phyloP scores from a whole-genome alignment of 176 grass and related monocot genomes.

The Eragrostis curvula region DNA sequence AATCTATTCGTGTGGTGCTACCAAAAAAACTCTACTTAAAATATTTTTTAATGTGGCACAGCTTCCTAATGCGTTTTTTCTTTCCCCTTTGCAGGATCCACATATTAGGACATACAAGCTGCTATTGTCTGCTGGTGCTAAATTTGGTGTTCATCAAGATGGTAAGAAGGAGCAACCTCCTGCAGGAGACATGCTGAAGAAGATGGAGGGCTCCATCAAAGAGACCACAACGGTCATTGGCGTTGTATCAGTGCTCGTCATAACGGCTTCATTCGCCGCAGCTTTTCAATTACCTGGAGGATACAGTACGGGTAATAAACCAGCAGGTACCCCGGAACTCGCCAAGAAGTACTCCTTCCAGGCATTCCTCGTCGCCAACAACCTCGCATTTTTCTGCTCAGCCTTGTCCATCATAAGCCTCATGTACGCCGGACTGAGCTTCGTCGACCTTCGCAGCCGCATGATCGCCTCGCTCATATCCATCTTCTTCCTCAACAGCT shows the following conservation, averaged over 20 bases:
- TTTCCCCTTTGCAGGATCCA: too few species aligned
- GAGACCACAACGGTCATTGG: conserved; percentile 42
- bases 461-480: neutral
- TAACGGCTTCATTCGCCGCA: conserved; percentile 41
- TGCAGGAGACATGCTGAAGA: too few species aligned
- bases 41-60: too few species aligned
- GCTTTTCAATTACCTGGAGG: conserved; percentile 14
- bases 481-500: conserved; percentile 29
- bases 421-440: conserved; percentile 46
- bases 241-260: conserved; percentile 29
- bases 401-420: conserved; percentile 36
- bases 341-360: neutral
- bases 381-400: neutral
- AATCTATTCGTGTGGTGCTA: too few species aligned
- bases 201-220: too few species aligned
- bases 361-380: conserved; percentile 24
- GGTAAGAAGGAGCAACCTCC: too few species aligned
- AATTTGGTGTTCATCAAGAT: neutral
- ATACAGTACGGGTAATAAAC: neutral
- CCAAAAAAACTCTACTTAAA: too few species aligned
- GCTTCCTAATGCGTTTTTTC: too few species aligned
- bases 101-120: too few species aligned
- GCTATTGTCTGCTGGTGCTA: conserved; percentile 16
- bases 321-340: neutral
- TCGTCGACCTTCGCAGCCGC: conserved; percentile 14